Evolutionary conservation across 768 basidiomycete species (phyloP), one percentile per base, ranked within the genome.

Genomic region (Candolleomyces aberdarensis): DNA sequence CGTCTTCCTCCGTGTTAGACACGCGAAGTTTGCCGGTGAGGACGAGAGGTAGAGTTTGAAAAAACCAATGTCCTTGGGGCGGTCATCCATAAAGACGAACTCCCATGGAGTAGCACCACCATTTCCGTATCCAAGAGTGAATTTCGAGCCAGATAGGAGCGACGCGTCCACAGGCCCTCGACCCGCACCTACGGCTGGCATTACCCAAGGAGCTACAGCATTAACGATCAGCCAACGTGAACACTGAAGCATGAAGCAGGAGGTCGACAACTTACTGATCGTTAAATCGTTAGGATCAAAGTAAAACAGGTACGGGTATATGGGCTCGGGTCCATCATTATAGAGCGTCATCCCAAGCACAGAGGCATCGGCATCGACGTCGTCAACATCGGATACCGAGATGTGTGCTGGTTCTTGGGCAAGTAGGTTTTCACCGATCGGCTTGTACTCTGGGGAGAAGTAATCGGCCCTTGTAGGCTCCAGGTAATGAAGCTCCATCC

Each of bases 41-140:
- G 75, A 77, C 13, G 80, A 68, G 20, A 82, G 58, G 59, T 76
- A 82, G 8, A 82, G 62, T 60, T 79, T 80, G 54, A 83, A 71
- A 58, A 76, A 78, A 5, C 79, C 76, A 4, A 82, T 67, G 52
- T 82, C 79, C 31, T 72, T 58, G 4, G 67, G 62, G 48, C 76
- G 69, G 3, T 66, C 70, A 1, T 68, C 61, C 5, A 66, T 63
- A 15, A 81, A 60, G 31, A 60, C 36, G 60, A 76, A 80, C 9
- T 61, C 39, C 67, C 70, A 73, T 9, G 77, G 76, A 26, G 20
- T 3, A 6, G 62, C 65, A 46, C 75, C 76, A 29, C 71, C 73
- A 13, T 73, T 65, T 0, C 79, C 79, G 60, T 79, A 79, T 5
- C 81, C 82, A 9, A 82, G 70, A 1, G 75, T 65, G 17, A 72